Conservation (phyloP, 257 asterid genomes). For the Nemophila menziesii region DNA sequence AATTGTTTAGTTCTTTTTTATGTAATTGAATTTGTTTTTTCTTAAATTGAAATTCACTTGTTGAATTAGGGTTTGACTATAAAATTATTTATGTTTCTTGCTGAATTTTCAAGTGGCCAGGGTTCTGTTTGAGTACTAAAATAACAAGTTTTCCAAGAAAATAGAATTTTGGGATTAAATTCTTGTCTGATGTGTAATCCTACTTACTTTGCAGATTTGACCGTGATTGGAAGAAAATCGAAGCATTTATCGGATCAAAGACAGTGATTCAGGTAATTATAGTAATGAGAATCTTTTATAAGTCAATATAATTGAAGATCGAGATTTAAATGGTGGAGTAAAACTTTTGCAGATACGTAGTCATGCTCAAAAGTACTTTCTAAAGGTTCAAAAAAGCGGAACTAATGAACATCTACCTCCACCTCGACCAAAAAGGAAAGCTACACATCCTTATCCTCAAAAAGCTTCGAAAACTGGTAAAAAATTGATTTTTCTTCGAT, state of each 20-base stretch:
- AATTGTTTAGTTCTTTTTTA: background rate
- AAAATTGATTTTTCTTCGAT: background rate
- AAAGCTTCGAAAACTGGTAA: conserved; percentile 46
- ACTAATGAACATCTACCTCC: conserved; percentile 82
- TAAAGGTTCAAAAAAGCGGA: conserved; percentile 83
- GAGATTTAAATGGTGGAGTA: conserved; percentile 3
- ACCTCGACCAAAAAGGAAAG: conserved; percentile 95
- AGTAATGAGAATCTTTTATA: background rate
- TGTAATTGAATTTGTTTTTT: background rate
- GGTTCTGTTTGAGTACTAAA: background rate
- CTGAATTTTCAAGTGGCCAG: conserved; percentile 20
- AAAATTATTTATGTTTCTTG: too few species aligned
- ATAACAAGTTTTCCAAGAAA: background rate
- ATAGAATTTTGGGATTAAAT: background rate
- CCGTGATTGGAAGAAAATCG: conserved; percentile 96
- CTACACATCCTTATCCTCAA: conserved; percentile 89
- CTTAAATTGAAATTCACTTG: conserved; percentile 1
- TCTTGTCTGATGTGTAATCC: background rate
- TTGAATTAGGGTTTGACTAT: conserved; percentile 29
- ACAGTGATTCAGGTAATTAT: conserved; percentile 75
- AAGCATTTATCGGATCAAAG: conserved; percentile 89
- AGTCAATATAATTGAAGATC: background rate
- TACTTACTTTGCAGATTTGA: conserved; percentile 43
- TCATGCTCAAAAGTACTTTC: conserved; percentile 90
- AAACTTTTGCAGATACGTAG: conserved; percentile 71